Base-by-base conservation (phyloP, 495 filamentous ascomycete species). In the Penicillium lagena region DNA sequence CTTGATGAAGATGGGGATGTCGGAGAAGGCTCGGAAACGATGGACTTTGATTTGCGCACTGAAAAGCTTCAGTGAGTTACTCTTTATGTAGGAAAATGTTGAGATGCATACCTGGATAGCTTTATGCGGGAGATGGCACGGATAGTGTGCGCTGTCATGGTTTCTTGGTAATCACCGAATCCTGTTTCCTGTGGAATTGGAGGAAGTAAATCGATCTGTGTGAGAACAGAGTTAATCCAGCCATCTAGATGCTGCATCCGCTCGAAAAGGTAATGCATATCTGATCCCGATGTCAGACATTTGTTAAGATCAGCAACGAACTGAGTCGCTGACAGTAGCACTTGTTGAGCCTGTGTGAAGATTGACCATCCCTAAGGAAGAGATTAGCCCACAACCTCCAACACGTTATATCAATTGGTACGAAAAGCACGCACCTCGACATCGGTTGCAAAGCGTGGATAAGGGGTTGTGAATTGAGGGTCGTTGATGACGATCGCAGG, bases 31-130 rank as follows among this genome's bases (percentile, higher is more conserved):
- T 51, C 71, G 64, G 49, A 79, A 81, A 12, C 78, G 76, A 39
- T 82, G 78, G 1, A 73, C 61, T 53, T 80, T 82, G 44, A 82
- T 81, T 57, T 78, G 68, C 27, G 79, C 76, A 64, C 78, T 82
- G 45, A 10, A 36, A 31, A 31, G 8, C 13, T 7, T 54, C 42
- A 51, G 49, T 44, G 15, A 43, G 8, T 11, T 29, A n/a, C 12
- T 39, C 4, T 9, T 6, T 7, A 10, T 10, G 10, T 2, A n/a
- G 13, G 41, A 8, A 12, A 8, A 12, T 12, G 5, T 13, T 27
- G 15, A 34, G 14, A 13, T 22, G 15, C 51, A 7, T 62, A 79
- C 77, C 76, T 79, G 34, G 77, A 76, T 40, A 81, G 35, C 47
- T 80, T 81, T 43, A 82, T 80, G 15, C 71, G 69, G 39, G 76